These are phyloP conservation scores for Hippophae tibetana DNA, from an alignment of 306 rosid species.

Conservation along the genomic window DNA sequence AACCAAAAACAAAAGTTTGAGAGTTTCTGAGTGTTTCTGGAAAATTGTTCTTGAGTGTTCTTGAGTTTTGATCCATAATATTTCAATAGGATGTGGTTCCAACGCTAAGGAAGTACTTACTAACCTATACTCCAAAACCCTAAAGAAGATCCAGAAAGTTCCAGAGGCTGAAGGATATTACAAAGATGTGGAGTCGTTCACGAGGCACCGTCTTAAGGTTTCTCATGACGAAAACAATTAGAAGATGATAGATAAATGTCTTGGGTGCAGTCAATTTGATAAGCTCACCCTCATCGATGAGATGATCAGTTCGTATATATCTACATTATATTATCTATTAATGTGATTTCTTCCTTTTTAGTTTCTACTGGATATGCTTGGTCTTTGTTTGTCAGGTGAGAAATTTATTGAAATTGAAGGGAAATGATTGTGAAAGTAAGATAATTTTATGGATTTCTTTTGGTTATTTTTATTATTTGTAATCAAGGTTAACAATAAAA, in stretches of 20 bases:
- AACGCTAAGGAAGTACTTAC: constrained; percentile 73
- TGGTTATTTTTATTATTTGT: too few species aligned
- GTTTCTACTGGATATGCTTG: background rate
- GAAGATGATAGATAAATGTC: constrained; percentile 61
- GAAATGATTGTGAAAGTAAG: too few species aligned
- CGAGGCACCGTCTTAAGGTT: constrained; percentile 56
- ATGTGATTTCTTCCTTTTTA: background rate
- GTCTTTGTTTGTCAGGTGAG: background rate
- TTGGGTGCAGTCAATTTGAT: constrained; percentile 85
- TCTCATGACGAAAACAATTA: constrained; percentile 72
- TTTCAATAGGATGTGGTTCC: too few species aligned
- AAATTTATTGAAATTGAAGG: too few species aligned
- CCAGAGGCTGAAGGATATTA: constrained; percentile 90
- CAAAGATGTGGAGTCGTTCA: constrained; percentile 83
- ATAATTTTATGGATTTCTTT: too few species aligned
- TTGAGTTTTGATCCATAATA: too few species aligned
- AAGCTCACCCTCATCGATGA: constrained; percentile 68
- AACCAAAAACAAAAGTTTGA: too few species aligned
- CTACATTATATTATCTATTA: background rate
- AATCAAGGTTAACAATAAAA: too few species aligned
- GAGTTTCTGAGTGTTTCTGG: too few species aligned
- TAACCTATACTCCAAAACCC: constrained; percentile 61
- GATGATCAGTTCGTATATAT: constrained; percentile 47
- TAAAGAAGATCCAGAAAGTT: constrained; percentile 72
- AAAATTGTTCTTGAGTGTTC: too few species aligned